These are phyloP conservation scores for Aureobasidium sp. DNA, from an alignment of 2,329 filamentous ascomycete species.

Conservation along the genomic window DNA sequence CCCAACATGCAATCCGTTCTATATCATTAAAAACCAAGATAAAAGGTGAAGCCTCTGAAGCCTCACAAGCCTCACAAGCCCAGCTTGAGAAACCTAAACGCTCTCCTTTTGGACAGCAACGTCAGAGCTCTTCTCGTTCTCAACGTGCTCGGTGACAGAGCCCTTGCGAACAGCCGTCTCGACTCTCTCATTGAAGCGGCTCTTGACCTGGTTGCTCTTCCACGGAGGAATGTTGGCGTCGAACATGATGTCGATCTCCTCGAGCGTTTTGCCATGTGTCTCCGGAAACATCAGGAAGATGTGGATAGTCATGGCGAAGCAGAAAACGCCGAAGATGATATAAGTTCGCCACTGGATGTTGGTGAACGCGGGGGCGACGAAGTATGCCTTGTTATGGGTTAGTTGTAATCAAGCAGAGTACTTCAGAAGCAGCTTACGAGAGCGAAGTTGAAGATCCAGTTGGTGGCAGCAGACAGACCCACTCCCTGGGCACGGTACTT, in stretches of 20 bases:
- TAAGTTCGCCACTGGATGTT: conserved; percentile 51
- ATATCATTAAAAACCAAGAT: not conserved
- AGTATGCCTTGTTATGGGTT: conserved; percentile 52
- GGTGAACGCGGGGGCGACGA: conserved; percentile 49
- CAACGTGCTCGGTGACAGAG: not conserved
- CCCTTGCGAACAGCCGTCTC: conserved; percentile 1
- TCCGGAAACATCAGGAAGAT: conserved; percentile 35
- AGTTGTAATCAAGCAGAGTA: not conserved
- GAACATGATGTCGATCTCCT: conserved; percentile 31
- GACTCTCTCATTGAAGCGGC: conserved; percentile 8
- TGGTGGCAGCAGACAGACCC: conserved; percentile 47
- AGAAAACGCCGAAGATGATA: conserved; percentile 40
- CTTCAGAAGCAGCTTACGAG: conserved; percentile 35
- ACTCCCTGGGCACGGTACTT: conserved; percentile 53
- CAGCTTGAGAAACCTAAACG: not conserved
- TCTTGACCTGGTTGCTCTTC: conserved; percentile 21
- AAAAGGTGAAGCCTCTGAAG: not conserved
- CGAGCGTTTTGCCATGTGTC: conserved; percentile 25
- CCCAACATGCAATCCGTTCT: not conserved
- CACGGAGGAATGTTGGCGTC: conserved; percentile 21
- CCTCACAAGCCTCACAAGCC: not conserved
- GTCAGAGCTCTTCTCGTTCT: conserved; percentile 1
- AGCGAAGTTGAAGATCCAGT: conserved; percentile 29
- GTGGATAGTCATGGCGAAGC: conserved; percentile 35
- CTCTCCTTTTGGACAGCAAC: not conserved